Percentiles rank a stretch among this genome's conserved stretches.
phyloP scores from a whole-genome alignment of 371 early-diverging fungal genomes.

The Umbelopsis sp. region DNA sequence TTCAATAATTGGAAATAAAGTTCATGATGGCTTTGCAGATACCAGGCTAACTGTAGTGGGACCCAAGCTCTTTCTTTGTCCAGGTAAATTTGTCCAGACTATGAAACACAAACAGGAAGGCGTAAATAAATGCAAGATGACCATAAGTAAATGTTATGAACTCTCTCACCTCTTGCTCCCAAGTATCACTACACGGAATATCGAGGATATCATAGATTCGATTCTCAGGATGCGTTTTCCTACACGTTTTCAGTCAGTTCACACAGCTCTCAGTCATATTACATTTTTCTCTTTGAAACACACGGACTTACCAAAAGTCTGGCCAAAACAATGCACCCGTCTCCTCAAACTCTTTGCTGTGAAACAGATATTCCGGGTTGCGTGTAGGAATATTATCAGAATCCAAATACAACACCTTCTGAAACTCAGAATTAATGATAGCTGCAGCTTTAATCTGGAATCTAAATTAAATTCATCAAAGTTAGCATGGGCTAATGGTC shows the following conservation, averaged over 20 bases:
- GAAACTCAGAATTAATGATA: conserved; percentile 49
- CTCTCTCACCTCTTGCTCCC: conserved; percentile 53
- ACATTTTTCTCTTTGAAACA: not conserved
- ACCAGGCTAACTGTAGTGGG: conserved; percentile 48
- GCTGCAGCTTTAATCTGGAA: conserved; percentile 59
- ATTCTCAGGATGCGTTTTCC: conserved; percentile 53
- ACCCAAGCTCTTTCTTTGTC: conserved; percentile 42
- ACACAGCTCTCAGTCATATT: too few species aligned
- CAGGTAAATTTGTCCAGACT: conserved; percentile 54
- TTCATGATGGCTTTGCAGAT: conserved; percentile 43
- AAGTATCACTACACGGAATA: conserved; percentile 42
- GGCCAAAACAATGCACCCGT: conserved; percentile 63
- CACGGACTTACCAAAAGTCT: conserved; percentile 49
- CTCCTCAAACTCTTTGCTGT: conserved; percentile 37
- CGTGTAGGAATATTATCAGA: conserved; percentile 53
- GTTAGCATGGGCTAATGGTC: not conserved
- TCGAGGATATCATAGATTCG: conserved; percentile 42
- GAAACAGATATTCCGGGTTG: conserved; percentile 55
- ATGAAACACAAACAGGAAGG: not conserved
- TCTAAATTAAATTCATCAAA: conserved; percentile 18
- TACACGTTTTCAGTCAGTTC: conserved; percentile 1
- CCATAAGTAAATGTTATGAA: not conserved
- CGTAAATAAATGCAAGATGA: not conserved
- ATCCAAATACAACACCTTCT: conserved; percentile 56
- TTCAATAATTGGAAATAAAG: conserved; percentile 50